Evolutionary conservation across 225 moss, liverwort and hornwort species (phyloP), one percentile per base, ranked within the genome.

Genomic region (Thuidium tamariscinum): DNA sequence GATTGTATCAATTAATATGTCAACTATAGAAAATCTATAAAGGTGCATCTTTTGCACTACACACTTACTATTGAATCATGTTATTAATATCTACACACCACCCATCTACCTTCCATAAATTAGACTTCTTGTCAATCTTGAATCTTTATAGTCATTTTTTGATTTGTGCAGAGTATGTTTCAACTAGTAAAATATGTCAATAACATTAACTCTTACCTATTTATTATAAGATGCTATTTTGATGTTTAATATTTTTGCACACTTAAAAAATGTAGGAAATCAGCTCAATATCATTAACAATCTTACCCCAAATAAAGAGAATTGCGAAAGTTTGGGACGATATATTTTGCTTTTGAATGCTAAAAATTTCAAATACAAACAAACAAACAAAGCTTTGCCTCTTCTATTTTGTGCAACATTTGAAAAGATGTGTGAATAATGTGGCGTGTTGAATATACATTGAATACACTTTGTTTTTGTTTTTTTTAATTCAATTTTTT

Each of bases 121-220:
- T 51, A 14, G 13, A 51, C 51, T 51, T 9, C 51, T 51, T 51
- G 13, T 51, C 13, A 51, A 3, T 51, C 4, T 51, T 51, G 51
- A 51, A 11, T 51, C 13, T 11, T 51, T 51, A 11, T 8, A 14
- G 11, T 51, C 51, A 51, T 51, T 51, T 51, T 46, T 32, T 9
- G 0, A 19, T 49, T 0, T 20, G 0, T 0, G 0, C 52, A 14
- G 5, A 52, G 6, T 2, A 75, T 23, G 1, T 51, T 52, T 52
- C 21, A 0, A 23, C 9, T n/a, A n/a, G n/a, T n/a, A 1, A n/a
- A 52, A 9, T 7, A 52, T 52, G 0, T 52, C 2, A 34, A 23
- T 4, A 23, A n/a, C 4, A 34, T 23, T 3, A 75, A 34, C n/a
- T 51, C 2, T 75, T n/a, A 51, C 14, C 14, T 11, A 22, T 8